phyloP scores from a whole-genome alignment of 768 basidiomycete genomes.

The Obba rivulosa region DNA sequence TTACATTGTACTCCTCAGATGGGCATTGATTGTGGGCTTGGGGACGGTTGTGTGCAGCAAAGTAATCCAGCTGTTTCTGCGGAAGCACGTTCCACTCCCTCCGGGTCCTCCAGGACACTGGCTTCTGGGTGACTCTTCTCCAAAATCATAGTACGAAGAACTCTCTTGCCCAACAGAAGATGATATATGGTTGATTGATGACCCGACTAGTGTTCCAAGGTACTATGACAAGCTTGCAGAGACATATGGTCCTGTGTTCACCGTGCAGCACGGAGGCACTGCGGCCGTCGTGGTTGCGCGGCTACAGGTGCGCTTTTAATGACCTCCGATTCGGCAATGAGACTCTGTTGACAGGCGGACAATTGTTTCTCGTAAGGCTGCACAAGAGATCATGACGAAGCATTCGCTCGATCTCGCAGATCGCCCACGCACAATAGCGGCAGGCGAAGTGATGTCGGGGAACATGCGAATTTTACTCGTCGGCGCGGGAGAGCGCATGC shows the following conservation, averaged over 20 bases:
- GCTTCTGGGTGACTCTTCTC: constrained; percentile 12
- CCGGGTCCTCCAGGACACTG: constrained; percentile 17
- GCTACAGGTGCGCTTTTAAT: constrained; percentile 10
- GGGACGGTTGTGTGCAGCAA: too few species aligned
- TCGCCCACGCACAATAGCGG: constrained; percentile 31
- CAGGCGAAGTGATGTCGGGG: constrained; percentile 28
- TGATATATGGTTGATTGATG: background rate
- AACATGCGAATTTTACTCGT: constrained; percentile 26
- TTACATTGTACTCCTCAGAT: too few species aligned
- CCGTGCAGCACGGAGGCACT: constrained; percentile 44
- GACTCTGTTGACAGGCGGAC: background rate
- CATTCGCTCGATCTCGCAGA: constrained; percentile 30
- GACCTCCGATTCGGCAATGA: background rate
- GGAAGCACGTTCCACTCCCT: constrained; percentile 1
- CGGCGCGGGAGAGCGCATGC: constrained; percentile 26
- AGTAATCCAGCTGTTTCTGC: too few species aligned
- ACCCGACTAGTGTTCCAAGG: background rate
- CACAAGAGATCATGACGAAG: constrained; percentile 36
- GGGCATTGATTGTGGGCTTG: too few species aligned
- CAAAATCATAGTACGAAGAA: constrained; percentile 4
- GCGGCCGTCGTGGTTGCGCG: constrained; percentile 42
- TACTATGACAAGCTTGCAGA: constrained; percentile 47
- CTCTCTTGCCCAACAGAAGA: too few species aligned
- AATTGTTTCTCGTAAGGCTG: constrained; percentile 20
- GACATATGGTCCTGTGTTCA: constrained; percentile 57